Conservation (phyloP, 306 rosid genomes). For the Castanospermum australe region DNA sequence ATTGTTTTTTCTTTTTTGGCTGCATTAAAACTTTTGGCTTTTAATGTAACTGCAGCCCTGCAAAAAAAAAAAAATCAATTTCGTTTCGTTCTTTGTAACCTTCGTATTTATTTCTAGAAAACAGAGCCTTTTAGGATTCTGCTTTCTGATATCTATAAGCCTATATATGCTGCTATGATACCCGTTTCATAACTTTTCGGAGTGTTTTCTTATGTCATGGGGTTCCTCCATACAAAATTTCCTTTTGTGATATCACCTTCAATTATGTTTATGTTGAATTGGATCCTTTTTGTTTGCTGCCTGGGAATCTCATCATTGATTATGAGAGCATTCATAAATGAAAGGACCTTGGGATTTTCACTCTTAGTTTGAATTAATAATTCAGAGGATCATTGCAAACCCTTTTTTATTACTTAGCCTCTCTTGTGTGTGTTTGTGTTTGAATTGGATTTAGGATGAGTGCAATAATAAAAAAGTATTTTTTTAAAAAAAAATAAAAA, state of each 20-base stretch:
- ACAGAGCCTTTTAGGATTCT: constrained; percentile 2
- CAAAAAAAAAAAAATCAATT: constrained; percentile 17
- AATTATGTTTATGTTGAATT: background rate
- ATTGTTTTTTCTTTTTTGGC: background rate
- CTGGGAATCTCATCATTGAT: background rate
- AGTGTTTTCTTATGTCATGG: background rate
- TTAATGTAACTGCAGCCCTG: constrained; percentile 40
- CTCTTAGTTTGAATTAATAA: background rate
- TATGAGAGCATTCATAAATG: background rate
- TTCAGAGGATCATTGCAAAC: background rate
- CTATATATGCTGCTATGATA: background rate
- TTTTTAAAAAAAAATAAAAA: too few relatives aligned
- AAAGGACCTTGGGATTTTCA: background rate
- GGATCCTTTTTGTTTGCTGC: background rate
- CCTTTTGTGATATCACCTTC: background rate
- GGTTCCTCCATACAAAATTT: background rate
- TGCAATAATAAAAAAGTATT: too few relatives aligned
- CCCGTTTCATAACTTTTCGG: background rate
- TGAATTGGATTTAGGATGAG: too few relatives aligned
- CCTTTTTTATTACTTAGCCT: background rate
- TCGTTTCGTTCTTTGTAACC: constrained; percentile 6
- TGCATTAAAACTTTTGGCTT: constrained; percentile 31
- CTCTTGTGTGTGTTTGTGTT: too few relatives aligned
- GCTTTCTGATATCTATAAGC: constrained; percentile 8
- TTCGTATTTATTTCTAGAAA: constrained; percentile 34